Evolutionary conservation across 75 land plant genomes (phyloP).

Genomic region (Cupressus sempervirens): DNA sequence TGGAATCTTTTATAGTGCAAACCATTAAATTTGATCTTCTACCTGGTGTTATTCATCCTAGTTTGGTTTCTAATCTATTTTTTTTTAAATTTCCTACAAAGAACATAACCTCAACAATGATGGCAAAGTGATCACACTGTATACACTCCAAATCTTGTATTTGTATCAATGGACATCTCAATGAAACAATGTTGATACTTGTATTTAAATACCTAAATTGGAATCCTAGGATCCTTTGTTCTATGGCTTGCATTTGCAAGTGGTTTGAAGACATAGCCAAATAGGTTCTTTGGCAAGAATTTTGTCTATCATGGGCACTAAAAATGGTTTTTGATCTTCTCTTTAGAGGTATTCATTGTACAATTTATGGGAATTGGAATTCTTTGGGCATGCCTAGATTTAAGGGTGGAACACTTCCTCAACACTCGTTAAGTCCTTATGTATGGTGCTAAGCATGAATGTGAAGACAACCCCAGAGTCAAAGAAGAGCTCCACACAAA

Average conservation of each 20-base stretch:
- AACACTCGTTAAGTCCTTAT: too few species aligned
- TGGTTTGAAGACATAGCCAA: constrained; percentile 72
- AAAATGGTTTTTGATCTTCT: constrained; percentile 89
- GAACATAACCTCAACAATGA: constrained; percentile 12
- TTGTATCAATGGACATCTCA: constrained; percentile 49
- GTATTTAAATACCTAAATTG: constrained; percentile 64
- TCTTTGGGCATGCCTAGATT: constrained; percentile 79
- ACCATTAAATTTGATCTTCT: not conserved
- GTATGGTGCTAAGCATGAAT: too few species aligned
- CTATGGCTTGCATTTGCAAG: constrained; percentile 68
- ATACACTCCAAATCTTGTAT: constrained; percentile 25
- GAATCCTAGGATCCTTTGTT: constrained; percentile 65
- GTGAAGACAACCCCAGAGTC: too few species aligned
- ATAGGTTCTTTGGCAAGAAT: constrained; percentile 80
- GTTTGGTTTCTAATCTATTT: not conserved
- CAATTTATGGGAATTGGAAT: constrained; percentile 82
- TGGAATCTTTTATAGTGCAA: not conserved
- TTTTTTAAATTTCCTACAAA: not conserved
- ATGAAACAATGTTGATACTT: constrained; percentile 49
- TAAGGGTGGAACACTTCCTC: too few species aligned
- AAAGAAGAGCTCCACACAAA: too few species aligned
- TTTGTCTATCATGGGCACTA: constrained; percentile 80
- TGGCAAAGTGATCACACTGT: constrained; percentile 53
- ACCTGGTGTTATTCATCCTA: not conserved
- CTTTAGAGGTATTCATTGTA: constrained; percentile 47